phyloP scores from a whole-genome alignment of 495 filamentous ascomycete species.

The Aspergillus funiculosus region DNA sequence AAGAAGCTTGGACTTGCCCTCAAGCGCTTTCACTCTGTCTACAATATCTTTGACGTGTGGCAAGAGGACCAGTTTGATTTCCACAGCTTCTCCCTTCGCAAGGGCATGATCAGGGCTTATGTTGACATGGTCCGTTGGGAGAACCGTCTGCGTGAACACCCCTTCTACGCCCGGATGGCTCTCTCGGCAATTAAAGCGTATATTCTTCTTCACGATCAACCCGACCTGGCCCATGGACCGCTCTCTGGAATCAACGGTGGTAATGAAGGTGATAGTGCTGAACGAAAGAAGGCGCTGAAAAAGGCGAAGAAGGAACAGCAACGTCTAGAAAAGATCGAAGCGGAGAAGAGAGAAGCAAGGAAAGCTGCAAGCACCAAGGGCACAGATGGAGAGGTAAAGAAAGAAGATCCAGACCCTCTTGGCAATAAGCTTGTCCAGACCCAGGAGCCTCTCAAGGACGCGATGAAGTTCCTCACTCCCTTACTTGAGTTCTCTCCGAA shows the following conservation, averaged over 20 bases:
- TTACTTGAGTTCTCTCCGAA: conserved; percentile 77
- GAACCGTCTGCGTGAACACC: conserved; percentile 81
- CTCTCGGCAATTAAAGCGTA: conserved; percentile 77
- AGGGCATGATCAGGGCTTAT: conserved; percentile 92
- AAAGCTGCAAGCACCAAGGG: conserved; percentile 49
- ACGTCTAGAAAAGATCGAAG: conserved; percentile 73
- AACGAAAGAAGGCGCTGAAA: conserved; percentile 88
- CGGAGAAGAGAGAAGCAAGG: conserved; percentile 64
- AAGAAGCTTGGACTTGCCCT: conserved; percentile 77
- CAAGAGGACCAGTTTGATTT: conserved; percentile 99
- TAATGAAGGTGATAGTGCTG: conserved; percentile 54
- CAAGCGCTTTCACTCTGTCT: conserved; percentile 80
- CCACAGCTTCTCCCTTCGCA: conserved; percentile 90
- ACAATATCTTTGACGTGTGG: conserved; percentile 94
- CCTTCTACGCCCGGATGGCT: conserved; percentile 86
- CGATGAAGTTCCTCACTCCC: conserved; percentile 77
- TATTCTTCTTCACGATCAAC: conserved; percentile 71
- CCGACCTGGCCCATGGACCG: conserved; percentile 52
- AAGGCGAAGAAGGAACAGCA: conserved; percentile 92
- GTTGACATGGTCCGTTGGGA: conserved; percentile 97
- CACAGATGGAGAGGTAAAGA: conserved; percentile 52
- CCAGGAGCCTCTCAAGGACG: conserved; percentile 74
- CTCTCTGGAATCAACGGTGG: conserved; percentile 49
- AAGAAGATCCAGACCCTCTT: conserved; percentile 84
- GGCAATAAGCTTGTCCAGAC: conserved; percentile 73